Evolutionary conservation across 805 yeast species (phyloP).

Genomic region (Yarrowia deformans): DNA sequence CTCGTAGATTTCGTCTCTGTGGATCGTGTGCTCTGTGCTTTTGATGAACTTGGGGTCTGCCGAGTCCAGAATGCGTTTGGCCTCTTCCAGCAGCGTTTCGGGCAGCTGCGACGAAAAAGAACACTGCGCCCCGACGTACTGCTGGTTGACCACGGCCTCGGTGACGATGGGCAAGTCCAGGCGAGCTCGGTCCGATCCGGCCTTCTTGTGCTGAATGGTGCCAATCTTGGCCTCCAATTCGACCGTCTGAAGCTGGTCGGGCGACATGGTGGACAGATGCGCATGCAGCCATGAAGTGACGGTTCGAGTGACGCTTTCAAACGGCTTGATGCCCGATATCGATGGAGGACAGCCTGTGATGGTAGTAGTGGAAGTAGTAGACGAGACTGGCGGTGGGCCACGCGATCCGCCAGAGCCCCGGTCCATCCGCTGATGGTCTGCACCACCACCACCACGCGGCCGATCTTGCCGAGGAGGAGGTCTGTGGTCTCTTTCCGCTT

Average conservation of each 20-base stretch:
- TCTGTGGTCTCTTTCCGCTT: neutral
- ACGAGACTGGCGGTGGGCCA: neutral
- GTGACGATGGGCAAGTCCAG: conserved; percentile 47
- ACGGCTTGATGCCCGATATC: conserved; percentile 76
- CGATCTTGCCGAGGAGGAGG: neutral
- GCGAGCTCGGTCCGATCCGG: conserved; percentile 45
- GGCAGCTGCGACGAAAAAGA: conserved; percentile 47
- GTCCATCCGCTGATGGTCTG: too few species aligned
- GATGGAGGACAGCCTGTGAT: conserved; percentile 57
- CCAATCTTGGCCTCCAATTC: conserved; percentile 59
- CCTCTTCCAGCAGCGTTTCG: conserved; percentile 40
- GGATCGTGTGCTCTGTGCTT: conserved; percentile 28
- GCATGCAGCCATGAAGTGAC: conserved; percentile 92
- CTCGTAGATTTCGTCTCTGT: conserved; percentile 36
- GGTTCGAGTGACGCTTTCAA: conserved; percentile 80
- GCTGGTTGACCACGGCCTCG: conserved; percentile 49
- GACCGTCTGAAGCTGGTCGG: conserved; percentile 44
- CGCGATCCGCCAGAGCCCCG: neutral
- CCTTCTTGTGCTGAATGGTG: conserved; percentile 45
- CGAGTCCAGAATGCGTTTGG: conserved; percentile 21
- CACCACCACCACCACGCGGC: too few species aligned
- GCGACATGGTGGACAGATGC: conserved; percentile 57
- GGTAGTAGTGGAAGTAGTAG: neutral
- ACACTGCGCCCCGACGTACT: conserved; percentile 45
- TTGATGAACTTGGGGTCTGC: conserved; percentile 34